Evolutionary conservation across 2,329 filamentous ascomycete genomes (phyloP), one percentile per base, ranked within the genome.

Genomic region (Colletotrichum sp.): DNA sequence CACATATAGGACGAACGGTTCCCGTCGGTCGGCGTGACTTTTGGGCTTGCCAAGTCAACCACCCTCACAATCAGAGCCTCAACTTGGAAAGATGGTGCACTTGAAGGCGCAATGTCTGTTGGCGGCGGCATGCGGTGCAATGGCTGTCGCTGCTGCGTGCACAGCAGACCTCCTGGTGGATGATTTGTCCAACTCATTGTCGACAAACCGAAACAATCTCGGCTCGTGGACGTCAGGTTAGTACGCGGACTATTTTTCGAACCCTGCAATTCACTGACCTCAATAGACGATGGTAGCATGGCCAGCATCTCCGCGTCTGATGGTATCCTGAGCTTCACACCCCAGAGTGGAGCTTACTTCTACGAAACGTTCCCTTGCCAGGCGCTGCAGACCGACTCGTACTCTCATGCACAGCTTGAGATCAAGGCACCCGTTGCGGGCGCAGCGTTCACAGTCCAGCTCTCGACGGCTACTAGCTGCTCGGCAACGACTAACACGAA

Each of bases 291-390:
- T 82, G 85, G 82, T 16, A 83, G 85, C 73, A 89, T 89, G 84
- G 82, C 82, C 7, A 80, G 76, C 81, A 86, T 79, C 80, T 87
- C 80, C 59, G 85, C 83, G 38, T 82, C 82, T 16, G 82, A 82
- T 16, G 86, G 86, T 62, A 85, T 87, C 34, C 84, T 90, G 26
- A 85, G 85, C 9, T 89, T 91, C 81, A 87, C 85, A n/a, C 87
- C 88, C 36, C 87, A 86, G 75, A 78, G 83, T 18, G 79, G 78
- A 30, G 87, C 88, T 14, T 91, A 91, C 82, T 90, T 89, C 76
- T 90, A 90, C 78, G 89, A 90, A 79, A 87, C 85, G 3, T 87
- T 91, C 69, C 78, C 81, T 0, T 91, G 89, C 81, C 84, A 87
- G 78, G 81, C 84, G 52, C 85, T 88, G 21, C 81, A 81, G 18